Evolutionary conservation across 2,329 filamentous ascomycete species (phyloP).

Genomic region (Pestalotiopsis sp.): DNA sequence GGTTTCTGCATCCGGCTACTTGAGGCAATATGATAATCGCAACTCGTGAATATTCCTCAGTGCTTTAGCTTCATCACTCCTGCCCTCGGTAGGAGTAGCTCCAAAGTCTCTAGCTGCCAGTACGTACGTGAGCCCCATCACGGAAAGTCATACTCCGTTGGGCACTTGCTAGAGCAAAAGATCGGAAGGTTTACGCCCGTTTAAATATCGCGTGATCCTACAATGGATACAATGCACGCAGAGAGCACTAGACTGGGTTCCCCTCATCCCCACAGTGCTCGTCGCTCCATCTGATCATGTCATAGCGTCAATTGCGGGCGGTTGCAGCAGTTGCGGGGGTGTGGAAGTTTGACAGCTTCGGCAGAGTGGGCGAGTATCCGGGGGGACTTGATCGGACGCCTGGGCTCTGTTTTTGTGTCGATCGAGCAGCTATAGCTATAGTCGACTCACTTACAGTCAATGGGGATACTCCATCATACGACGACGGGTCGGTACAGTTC

Average conservation of each 20-base stretch:
- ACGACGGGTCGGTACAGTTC: neutral
- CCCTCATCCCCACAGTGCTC: neutral
- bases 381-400: neutral
- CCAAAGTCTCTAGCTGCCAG: neutral
- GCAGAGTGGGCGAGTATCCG: neutral
- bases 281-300: neutral
- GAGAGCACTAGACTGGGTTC: slow-evolving; percentile 7
- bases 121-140: neutral
- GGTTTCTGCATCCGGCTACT: too few species aligned
- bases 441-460: neutral
- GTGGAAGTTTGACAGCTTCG: neutral
- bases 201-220: neutral
- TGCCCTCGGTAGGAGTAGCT: too few species aligned
- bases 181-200: neutral
- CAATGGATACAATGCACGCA: neutral
- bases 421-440: neutral
- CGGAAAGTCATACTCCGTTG: neutral
- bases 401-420: neutral
- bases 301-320: neutral
- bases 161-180: neutral
- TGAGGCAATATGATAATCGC: too few species aligned
- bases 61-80: too few species aligned
- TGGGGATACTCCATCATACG: too few species aligned
- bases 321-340: neutral
- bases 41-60: too few species aligned